Evolutionary conservation across 2,329 filamentous ascomycete genomes (phyloP).

Genomic region (Cytospora piceae): DNA sequence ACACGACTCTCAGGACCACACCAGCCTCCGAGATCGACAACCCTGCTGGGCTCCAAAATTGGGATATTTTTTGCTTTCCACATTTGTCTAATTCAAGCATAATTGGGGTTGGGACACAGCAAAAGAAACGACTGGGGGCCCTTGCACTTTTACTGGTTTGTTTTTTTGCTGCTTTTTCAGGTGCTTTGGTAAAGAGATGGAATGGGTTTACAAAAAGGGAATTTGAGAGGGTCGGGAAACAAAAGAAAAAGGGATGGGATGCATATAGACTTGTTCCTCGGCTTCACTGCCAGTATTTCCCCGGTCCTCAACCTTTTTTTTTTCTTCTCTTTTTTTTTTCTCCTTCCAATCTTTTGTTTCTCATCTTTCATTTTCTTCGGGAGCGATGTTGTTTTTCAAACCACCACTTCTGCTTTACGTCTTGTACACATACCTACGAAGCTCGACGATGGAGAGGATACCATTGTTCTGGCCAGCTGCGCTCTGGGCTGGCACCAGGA

Average conservation of each 20-base stretch:
- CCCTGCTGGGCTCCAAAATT: conserved; percentile 11
- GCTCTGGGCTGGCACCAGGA: conserved; percentile 39
- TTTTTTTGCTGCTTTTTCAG: conserved; percentile 23
- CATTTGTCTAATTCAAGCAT: conserved; percentile 26
- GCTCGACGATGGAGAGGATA: conserved; percentile 20
- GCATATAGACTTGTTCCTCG: conserved; percentile 37
- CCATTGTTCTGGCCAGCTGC: conserved; percentile 32
- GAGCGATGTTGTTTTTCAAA: conserved; percentile 18
- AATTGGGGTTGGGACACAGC: conserved; percentile 30
- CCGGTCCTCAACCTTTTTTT: conserved; percentile 26
- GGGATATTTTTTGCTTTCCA: conserved; percentile 6
- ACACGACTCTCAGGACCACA: background rate
- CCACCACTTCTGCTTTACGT: conserved; percentile 26
- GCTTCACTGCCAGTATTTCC: conserved; percentile 29
- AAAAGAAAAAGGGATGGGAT: conserved; percentile 34
- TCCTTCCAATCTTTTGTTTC: conserved; percentile 13
- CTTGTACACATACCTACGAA: conserved; percentile 35
- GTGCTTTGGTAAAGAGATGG: conserved; percentile 29
- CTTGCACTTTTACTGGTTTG: conserved; percentile 13
- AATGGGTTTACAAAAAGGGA: conserved; percentile 25
- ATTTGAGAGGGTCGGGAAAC: conserved; percentile 32
- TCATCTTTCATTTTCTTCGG: conserved; percentile 24
- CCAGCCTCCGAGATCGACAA: conserved; percentile 11
- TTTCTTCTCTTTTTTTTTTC: conserved; percentile 18
- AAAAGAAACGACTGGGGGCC: conserved; percentile 25